Evolutionary conservation across 2,329 filamentous ascomycete genomes (phyloP), one percentile per base, ranked within the genome.

Genomic region (Xylogone sp.): DNA sequence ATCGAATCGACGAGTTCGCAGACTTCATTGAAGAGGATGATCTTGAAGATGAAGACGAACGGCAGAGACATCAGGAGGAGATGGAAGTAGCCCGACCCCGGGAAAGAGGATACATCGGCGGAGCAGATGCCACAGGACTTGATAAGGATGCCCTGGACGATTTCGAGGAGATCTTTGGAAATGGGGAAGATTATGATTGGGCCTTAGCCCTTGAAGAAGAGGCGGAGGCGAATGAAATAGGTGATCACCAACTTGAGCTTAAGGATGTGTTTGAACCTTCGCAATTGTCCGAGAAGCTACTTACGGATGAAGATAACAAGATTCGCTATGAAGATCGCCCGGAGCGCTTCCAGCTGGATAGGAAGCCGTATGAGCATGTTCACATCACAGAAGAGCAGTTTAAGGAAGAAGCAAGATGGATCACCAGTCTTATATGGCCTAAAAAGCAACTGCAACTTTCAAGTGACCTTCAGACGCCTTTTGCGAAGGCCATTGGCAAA

Each of bases 241-340:
- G 90, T 55, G 89, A 95, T 59, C 88, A 92, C 62, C 86, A 86
- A 43, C 83, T 97, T 42, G 90, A 97, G 69, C 81, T 99, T 56
- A 97, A 97, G 73, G 93, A 99, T 67, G 93, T 99, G 47, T 99
- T 99, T 63, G 94, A 99, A 70, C 94, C 94, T 1, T 96, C 92
- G 2, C 91, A 99, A 68, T 81, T 99, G 39, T 86, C 87, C 51
- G 94, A 99, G 71, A 93, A 90, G 71, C 87, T 97, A 68, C 82
- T 99, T 61, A 99, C 94, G 8, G 94, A 97, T 52, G 91, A 92
- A 57, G 94, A 99, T 68, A 96, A 97, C 68, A 75, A 84, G 52
- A 97, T 99, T 59, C 89, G 94, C 46, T 83, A 86, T 64, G 85
- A 82, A 19, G 94, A 99, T 67, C 87, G 96, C 59, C 94, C 94